Evolutionary conservation across 441 rosid genomes (phyloP), one percentile per base, ranked within the genome.

Genomic region (Geranium incanum): DNA sequence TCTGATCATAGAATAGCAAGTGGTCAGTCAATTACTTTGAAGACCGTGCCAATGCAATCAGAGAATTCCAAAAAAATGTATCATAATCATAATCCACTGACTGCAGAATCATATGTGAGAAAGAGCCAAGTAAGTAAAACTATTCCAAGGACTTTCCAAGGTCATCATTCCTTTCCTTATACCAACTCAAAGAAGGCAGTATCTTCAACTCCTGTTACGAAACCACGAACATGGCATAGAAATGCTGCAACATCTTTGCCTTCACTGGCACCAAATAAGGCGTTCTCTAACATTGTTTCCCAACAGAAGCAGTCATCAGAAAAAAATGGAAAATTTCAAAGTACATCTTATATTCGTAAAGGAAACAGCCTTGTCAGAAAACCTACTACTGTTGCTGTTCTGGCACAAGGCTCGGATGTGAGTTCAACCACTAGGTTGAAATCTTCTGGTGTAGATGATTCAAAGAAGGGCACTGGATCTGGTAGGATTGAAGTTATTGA

Each of bases 341-440:
- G 70, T 75, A 82, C 86, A 68, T 82, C 91, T 62, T 95, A 95
- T 71, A 76, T 95, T 77, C 95, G 97, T 64, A 95, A 95, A 84
- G 97, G 98, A 73, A 95, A 89, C 80, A 92, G 96, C 78, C 93
- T 95, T 82, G 93, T 92, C 68, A 87, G 98, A 76, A 86, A 88
- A 71, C 81, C 93, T 52, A 74, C 70, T 68, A 67, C 78, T 60
- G 83, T 68, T 64, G 78, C 87, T 76, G 76, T 83, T 75, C 81
- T 66, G 75, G 71, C 85, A 67, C 82, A 76, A 71, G 76, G 77
- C 74, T 67, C 84, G 59, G 80, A 69, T 78, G 81, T 71, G 60
- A 75, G 76, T 73, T 80, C 86, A 37, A 70, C 87, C 75, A 76
- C 80, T 76, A 80, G 66, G 81, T 78, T 78, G 78, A 83, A 72